These are phyloP conservation scores for Trypanosoma caninum DNA, from an alignment of 208 protist genomes.

Conservation along the genomic window DNA sequence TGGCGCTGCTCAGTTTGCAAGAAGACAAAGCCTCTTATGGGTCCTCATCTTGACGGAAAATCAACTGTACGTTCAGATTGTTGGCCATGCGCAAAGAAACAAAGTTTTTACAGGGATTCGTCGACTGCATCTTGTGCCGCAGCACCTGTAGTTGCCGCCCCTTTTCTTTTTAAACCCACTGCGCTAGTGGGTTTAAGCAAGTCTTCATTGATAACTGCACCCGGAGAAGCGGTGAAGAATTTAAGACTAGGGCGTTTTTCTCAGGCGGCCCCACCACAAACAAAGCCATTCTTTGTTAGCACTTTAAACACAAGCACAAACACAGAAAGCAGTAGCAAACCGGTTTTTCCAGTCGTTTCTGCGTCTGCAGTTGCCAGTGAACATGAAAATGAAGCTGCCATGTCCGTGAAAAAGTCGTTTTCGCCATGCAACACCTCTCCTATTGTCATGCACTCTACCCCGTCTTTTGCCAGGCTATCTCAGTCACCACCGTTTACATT, in stretches of 20 bases:
- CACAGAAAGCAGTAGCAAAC: too few relatives aligned
- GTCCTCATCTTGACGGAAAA: slow-evolving; percentile 40
- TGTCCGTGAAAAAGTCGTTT: neutral
- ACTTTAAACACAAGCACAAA: too few relatives aligned
- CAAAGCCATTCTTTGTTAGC: too few relatives aligned
- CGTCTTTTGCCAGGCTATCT: neutral
- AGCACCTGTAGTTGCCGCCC: slow-evolving; percentile 7
- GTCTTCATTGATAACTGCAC: too few relatives aligned
- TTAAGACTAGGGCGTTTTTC: too few relatives aligned
- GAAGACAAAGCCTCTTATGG: slow-evolving; percentile 32
- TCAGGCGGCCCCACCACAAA: too few relatives aligned
- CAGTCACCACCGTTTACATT: slow-evolving; percentile 54
- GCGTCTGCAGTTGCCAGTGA: neutral
- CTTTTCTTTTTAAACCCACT: slow-evolving; percentile 11
- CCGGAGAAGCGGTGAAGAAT: too few relatives aligned
- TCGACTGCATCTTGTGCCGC: neutral
- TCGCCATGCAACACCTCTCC: neutral
- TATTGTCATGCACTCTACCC: slow-evolving; percentile 15
- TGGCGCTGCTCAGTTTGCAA: slow-evolving; percentile 30
- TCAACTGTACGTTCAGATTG: slow-evolving; percentile 45
- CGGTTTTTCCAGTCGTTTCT: too few relatives aligned
- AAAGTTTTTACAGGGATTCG: slow-evolving; percentile 1
- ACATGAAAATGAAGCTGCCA: neutral
- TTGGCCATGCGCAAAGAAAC: slow-evolving; percentile 48
- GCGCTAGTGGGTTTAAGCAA: neutral